Evolutionary conservation across 2,329 filamentous ascomycete genomes (phyloP), one percentile per base, ranked within the genome.

Genomic region (Epichloe amarillans): DNA sequence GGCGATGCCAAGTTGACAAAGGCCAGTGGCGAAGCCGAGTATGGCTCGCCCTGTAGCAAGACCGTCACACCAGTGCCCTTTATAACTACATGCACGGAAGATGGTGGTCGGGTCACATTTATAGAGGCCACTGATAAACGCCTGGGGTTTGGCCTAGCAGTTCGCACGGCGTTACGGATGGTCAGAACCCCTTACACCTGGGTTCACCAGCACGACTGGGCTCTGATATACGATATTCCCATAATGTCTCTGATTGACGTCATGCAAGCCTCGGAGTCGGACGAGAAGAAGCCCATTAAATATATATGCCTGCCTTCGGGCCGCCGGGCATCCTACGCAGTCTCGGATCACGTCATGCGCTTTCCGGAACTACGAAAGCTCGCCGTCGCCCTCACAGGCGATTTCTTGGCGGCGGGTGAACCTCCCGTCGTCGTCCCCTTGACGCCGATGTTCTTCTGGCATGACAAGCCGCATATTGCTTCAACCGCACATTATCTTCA

Each of bases 161-260:
- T 79, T 19, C 72, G 76, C 12, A 72, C 73, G 0, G 76, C 75
- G 0, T 59, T 79, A 44, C 65, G 75, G 3, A 49, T 68, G 5
- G 66, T 69, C 0, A 54, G 61, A 12, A 79, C 76, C 1, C 72
- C 73, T 0, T 76, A 76, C 44, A 74, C 77, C 15, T 79, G 76
- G 75, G 62, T 79, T 0, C 75, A 79, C 54, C 76, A 79, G 61
- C 76, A 79, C 56, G 76, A 79, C 60, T 79, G 76, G 76, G 64
- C 68, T 5, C 61, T 79, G 0, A 64, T 70, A 15, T 61, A 67
- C 2, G 62, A 70, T 45, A 65, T 79, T 3, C 75, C 75, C 0
- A 52, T 77, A 2, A 52, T 55, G 1, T 56, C 68, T 1, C 59
- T 79, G 14, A 56, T 79, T 2, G 61, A 69, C 2, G 62, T 73